These are phyloP conservation scores for Microdochium paspali DNA, from an alignment of 2,329 filamentous ascomycete species.

Conservation along the genomic window DNA sequence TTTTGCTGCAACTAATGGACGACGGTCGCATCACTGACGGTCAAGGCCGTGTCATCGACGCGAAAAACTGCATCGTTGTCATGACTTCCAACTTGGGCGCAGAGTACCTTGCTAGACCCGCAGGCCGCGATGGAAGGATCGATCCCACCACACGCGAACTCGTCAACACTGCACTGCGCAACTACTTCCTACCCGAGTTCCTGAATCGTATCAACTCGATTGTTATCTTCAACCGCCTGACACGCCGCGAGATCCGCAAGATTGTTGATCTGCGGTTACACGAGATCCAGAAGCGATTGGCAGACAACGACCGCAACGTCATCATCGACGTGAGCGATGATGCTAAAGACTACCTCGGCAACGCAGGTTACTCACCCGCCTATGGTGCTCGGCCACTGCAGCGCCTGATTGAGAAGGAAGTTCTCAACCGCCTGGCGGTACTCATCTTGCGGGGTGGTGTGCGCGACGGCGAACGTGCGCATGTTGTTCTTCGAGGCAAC, in stretches of 20 bases:
- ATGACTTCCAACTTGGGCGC: constrained; percentile 98
- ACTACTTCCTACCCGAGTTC: constrained; percentile 98
- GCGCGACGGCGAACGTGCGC: constrained; percentile 74
- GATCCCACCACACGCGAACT: constrained; percentile 79
- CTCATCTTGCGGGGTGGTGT: constrained; percentile 81
- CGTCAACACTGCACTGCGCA: constrained; percentile 82
- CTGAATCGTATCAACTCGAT: constrained; percentile 93
- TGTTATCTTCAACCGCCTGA: constrained; percentile 98
- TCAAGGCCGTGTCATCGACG: constrained; percentile 89
- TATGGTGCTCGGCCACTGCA: constrained; percentile 87
- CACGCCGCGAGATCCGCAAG: constrained; percentile 78
- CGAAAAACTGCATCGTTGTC: constrained; percentile 96
- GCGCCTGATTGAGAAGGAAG: constrained; percentile 91
- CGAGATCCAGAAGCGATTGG: constrained; percentile 90
- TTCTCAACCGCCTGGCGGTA: constrained; percentile 86
- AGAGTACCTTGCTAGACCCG: constrained; percentile 78
- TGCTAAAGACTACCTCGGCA: constrained; percentile 88
- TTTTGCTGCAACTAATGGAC: constrained; percentile 98
- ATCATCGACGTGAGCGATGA: constrained; percentile 72
- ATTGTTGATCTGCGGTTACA: constrained; percentile 84
- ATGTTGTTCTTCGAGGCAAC: constrained; percentile 69
- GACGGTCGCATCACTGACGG: constrained; percentile 97
- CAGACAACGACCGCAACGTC: constrained; percentile 76
- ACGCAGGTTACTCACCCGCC: constrained; percentile 85
- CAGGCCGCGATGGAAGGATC: constrained; percentile 71